Percentiles rank a stretch among this genome's conserved stretches.
Evolutionary conservation across 108 stramenopile genomes (phyloP).

Genomic region (Chaetoceros muelleri): DNA sequence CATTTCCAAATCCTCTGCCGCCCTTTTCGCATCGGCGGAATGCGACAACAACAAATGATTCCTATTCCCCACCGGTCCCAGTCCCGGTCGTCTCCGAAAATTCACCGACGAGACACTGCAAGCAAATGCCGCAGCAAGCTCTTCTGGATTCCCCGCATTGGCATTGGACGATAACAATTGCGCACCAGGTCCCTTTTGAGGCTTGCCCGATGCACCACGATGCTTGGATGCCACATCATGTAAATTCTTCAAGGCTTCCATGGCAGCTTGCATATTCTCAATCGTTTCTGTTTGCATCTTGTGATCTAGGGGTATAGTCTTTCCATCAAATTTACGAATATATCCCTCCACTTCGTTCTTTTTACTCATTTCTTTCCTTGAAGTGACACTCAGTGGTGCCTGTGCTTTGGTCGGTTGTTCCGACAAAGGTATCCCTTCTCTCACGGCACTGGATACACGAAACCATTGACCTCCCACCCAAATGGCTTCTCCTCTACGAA

Average conservation of each 20-base stretch:
- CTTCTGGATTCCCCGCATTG: constrained; percentile 51
- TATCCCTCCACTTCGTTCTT: constrained; percentile 75
- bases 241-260: constrained; percentile 53
- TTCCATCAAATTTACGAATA: constrained; percentile 43
- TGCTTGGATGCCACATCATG: constrained; percentile 34
- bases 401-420: constrained; percentile 68
- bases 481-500: constrained; percentile 74
- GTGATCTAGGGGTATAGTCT: constrained; percentile 55
- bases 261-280: constrained; percentile 49
- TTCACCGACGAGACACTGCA: constrained; percentile 4
- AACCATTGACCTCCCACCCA: constrained; percentile 74
- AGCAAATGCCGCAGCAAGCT: constrained; percentile 36
- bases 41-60: constrained; percentile 16
- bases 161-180: constrained; percentile 53
- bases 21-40: constrained; percentile 4
- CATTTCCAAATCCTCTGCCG: constrained; percentile 9
- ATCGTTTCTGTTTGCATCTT: constrained; percentile 21
- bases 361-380: constrained; percentile 47
- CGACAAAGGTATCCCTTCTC: constrained; percentile 38
- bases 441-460: constrained; percentile 60
- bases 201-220: constrained; percentile 27
- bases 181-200: constrained; percentile 27
- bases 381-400: constrained; percentile 62
- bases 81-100: constrained; percentile 33
- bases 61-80: no score